Percentiles rank a stretch among this genome's conserved stretches.
Conservation (phyloP, 1,284 basidiomycete genomes). For the Singerocomus inundabilis region DNA sequence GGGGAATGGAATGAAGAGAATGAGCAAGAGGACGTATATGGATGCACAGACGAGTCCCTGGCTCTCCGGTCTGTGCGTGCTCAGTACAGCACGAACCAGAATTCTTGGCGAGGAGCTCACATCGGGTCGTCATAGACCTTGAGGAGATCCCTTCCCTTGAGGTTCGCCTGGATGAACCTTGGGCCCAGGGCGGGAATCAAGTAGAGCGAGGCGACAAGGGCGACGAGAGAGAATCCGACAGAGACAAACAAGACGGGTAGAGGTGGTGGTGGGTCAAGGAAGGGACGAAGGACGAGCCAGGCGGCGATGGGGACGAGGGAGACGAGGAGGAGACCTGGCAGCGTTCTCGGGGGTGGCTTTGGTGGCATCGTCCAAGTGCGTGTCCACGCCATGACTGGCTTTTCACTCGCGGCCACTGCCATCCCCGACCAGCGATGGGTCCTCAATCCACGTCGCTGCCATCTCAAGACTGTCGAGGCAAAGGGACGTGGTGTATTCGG, state of each 20-base stretch:
- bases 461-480: constrained; percentile 32
- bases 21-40: constrained; percentile 83
- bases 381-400: constrained; percentile 15
- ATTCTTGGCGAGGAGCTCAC: constrained; percentile 46
- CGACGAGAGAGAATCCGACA: constrained; percentile 78
- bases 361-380: constrained; percentile 24
- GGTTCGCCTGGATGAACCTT: constrained; percentile 71
- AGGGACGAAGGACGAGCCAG: constrained; percentile 69
- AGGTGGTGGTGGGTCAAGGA: constrained; percentile 63
- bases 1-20: constrained; percentile 87
- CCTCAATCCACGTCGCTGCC: constrained; percentile 21
- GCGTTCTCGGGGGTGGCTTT: constrained; percentile 42
- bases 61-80: constrained; percentile 78
- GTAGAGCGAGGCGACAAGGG: constrained; percentile 70
- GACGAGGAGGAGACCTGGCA: constrained; percentile 53
- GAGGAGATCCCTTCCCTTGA: constrained; percentile 80
- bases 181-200: constrained; percentile 74
- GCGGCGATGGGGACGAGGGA: constrained; percentile 60
- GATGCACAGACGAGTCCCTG: constrained; percentile 89
- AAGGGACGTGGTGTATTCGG: constrained; percentile 70
- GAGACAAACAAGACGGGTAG: constrained; percentile 72
- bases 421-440: constrained; percentile 5
- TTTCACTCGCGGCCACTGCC: constrained; percentile 19
- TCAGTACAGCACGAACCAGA: constrained; percentile 1
- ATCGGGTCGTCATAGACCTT: constrained; percentile 74